Evolutionary conservation across 305 asterid species (phyloP).

Genomic region (Solanum hybrid): DNA sequence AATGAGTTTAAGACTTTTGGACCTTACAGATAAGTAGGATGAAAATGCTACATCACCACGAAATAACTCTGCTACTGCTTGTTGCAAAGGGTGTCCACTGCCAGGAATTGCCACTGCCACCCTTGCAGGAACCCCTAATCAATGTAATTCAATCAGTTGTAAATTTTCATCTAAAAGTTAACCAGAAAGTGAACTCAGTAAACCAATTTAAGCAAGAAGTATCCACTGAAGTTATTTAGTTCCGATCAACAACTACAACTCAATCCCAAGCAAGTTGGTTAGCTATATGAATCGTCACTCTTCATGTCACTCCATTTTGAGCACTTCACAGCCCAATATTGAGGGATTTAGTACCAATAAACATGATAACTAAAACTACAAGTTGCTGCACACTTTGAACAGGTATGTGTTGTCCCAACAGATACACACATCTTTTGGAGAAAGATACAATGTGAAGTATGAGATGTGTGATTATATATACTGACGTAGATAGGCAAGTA

Average conservation of each 20-base stretch:
- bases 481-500: background rate
- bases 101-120: conserved; percentile 30
- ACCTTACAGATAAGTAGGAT: conserved; percentile 54
- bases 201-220: conserved; percentile 1
- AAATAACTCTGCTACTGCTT: conserved; percentile 37
- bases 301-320: background rate
- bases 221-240: background rate
- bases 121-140: conserved; percentile 48
- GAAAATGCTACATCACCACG: conserved; percentile 36
- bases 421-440: background rate
- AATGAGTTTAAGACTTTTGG: conserved; percentile 7
- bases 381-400: background rate
- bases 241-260: background rate
- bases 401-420: background rate
- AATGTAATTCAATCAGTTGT: background rate
- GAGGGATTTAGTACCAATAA: background rate
- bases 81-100: conserved; percentile 36
- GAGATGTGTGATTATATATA: background rate
- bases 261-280: background rate
- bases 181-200: background rate
- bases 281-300: background rate
- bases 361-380: background rate
- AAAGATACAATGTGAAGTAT: background rate
- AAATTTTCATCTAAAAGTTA: background rate
- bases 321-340: background rate